These are phyloP conservation scores for Brasenia schreberi DNA, from an alignment of 164 flowering plant species.

Conservation along the genomic window DNA sequence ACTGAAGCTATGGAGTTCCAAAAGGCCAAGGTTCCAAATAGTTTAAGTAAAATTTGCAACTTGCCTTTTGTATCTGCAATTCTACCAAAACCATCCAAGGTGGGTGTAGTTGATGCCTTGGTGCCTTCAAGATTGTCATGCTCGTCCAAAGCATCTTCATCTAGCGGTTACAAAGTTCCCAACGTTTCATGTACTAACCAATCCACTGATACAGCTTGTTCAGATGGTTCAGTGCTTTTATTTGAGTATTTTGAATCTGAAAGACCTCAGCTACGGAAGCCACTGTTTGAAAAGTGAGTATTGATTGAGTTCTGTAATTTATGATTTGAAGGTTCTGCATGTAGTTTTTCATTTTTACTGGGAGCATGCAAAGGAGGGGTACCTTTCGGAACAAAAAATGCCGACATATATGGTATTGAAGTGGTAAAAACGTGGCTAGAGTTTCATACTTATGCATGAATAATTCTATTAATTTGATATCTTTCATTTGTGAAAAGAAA, in stretches of 20 bases:
- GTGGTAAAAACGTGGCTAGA: no score
- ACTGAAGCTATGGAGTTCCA: constrained; percentile 8
- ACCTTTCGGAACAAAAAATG: no score
- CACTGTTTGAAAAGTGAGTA: constrained; percentile 50
- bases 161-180: constrained; percentile 6
- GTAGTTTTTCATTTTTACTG: no score
- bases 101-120: constrained; percentile 4
- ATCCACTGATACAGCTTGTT: not conserved
- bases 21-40: constrained; percentile 6
- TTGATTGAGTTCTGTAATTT: constrained; percentile 3
- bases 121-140: constrained; percentile 1
- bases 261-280: constrained; percentile 48
- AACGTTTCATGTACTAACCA: constrained; percentile 1
- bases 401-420: no score
- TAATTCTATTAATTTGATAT: no score
- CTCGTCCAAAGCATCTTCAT: constrained; percentile 11
- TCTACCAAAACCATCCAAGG: constrained; percentile 18
- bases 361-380: no score
- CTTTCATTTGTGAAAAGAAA: no score
- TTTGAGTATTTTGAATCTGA: constrained; percentile 66
- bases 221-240: constrained; percentile 35
- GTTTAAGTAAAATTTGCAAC: constrained; percentile 7
- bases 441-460: no score
- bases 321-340: no score
- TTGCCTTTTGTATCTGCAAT: constrained; percentile 18